Evolutionary conservation across 176 grass and related monocot genomes (phyloP), one percentile per base, ranked within the genome.

Genomic region (Alopecurus myosuroides): DNA sequence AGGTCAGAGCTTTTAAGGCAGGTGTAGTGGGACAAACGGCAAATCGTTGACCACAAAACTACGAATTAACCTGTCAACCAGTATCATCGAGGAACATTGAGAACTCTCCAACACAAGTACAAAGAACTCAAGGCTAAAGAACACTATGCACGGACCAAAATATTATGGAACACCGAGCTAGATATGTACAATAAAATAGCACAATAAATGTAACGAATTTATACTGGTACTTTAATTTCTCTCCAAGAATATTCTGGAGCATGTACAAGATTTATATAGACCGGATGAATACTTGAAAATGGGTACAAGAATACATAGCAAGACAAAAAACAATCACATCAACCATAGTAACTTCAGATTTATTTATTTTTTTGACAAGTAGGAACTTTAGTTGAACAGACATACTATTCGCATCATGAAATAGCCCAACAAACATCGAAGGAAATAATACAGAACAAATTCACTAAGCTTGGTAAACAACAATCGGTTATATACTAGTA

Each of bases 41-140:
- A 80, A 86, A 76, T 80, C 81, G 84, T 90, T 76, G 89, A 84
- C 89, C 80, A 79, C 36, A 68, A 84, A 87, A 60, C 76, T 25
- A 48, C 40, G 9, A 87, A 68, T 58, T 74, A 79, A 90, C 57
- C 75, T 23, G 48, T 61, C 36, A 80, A 68, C 48, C 39, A 10
- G 81, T 66, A 79, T 68, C 81, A 49, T 79, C 15, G 23, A 49
- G 39, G 80, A 58, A 33, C 85, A 87, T 76, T 80, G 74, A 74
- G 82, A 79, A 78, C 66, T 74, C 74, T 74, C 74, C 53, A 56
- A 19, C 79, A 73, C 65, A 74, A 83, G 45, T 74, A 82, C 83
- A 78, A 55, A 64, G 26, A 78, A 77, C 79, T 86, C 34, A 63
- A 55, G 26, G 55, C 82, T 45, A 65, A 46, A 53, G 52, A 62